Evolutionary conservation across 805 yeast genomes (phyloP).

Genomic region (Scheffersomyces lignosus): DNA sequence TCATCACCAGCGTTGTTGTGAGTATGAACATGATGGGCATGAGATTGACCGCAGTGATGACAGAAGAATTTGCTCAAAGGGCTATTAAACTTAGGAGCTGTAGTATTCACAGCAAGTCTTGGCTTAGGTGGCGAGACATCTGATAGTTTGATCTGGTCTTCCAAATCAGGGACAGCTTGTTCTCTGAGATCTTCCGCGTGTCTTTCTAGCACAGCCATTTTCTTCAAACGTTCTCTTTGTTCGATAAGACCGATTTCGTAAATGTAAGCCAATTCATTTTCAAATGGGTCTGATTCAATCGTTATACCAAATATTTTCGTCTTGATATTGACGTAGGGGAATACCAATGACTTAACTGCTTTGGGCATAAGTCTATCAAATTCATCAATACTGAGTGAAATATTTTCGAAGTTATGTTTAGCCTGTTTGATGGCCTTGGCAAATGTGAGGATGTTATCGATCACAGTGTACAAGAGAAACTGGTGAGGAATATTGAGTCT

Average conservation of each 20-base stretch:
- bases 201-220: conserved; percentile 40
- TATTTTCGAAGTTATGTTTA: conserved; percentile 44
- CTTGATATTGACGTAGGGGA: conserved; percentile 59
- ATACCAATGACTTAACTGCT: conserved; percentile 38
- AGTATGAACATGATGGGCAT: background rate
- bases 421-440: conserved; percentile 68
- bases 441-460: conserved; percentile 72
- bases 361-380: conserved; percentile 34
- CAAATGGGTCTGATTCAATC: conserved; percentile 90
- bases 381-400: conserved; percentile 21
- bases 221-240: conserved; percentile 60
- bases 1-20: background rate
- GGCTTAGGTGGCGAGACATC: background rate
- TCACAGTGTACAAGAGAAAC: conserved; percentile 72
- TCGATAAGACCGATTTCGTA: conserved; percentile 67
- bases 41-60: background rate
- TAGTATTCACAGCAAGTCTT: background rate
- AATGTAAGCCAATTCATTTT: conserved; percentile 63
- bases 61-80: background rate
- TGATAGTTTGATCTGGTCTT: conserved; percentile 7
- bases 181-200: conserved; percentile 17
- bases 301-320: conserved; percentile 60
- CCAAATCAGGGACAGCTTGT: conserved; percentile 9
- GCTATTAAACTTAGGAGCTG: background rate
- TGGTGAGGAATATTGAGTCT: conserved; percentile 68